Base-by-base conservation (phyloP, 2,329 filamentous ascomycete species). In the Neofusicoccum parvum region DNA sequence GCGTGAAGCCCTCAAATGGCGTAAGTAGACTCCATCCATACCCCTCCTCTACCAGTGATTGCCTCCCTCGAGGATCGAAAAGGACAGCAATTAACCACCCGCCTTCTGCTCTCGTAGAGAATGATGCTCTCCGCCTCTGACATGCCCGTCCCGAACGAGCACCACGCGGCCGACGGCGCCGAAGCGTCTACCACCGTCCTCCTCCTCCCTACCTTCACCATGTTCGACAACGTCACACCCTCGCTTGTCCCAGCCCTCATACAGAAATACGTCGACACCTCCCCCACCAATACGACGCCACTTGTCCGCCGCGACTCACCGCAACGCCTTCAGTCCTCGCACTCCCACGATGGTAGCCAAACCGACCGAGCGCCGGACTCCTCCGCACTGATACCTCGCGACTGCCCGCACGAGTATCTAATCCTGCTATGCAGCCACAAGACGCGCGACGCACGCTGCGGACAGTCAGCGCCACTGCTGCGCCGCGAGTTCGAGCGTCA, bases 391-490 rank as follows among this genome's bases (percentile, higher is more conserved):
- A 82, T 79, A 39, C 82, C 88, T 20, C 86, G 87, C 5, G 84
- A 90, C 4, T 94, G 89, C 70, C 92, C 93, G 3, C 94, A 98
- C 82, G 85, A 87, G 67, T 93, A 90, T 69, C 85, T 98, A 27
- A 92, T 99, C 73, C 87, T 99, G 59, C 89, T 99, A 74, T 99
- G 95, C 83, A 96, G 92, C 51, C 95, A 98, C 75, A 88, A 88
- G 73, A 97, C 92, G n/a, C 90, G 95, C 68, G 95, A 98, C 77
- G 94, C 92, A 0, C 91, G 95, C 71, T 98, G 95, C 76, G 95
- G 94, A 0, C 94, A 97, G 81, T 95, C 91, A 37, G 95, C 95
- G 1, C 95, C 95, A 2, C 83, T 99, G 2, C 82, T 98, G 15
- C 87, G 89, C 51, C 90, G 89, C 72, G 95, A 98, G 79, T 87